These are phyloP conservation scores for Drechslerella coelobrocha DNA, from an alignment of 2,329 filamentous ascomycete genomes.

Conservation along the genomic window DNA sequence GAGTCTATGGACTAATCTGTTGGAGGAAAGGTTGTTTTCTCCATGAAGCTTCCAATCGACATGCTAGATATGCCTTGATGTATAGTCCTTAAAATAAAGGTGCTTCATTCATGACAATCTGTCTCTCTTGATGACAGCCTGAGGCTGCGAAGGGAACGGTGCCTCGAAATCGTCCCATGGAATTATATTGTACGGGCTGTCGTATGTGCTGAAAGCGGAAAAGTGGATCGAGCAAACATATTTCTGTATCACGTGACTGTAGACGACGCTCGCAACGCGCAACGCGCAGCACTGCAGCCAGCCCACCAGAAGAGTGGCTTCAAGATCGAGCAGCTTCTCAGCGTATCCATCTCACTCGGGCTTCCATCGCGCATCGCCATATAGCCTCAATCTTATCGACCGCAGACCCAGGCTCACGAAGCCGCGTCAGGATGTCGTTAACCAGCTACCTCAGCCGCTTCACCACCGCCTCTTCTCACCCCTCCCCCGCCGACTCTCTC, in stretches of 20 bases:
- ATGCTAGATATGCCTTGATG: too few species aligned
- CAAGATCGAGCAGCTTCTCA: conserved; percentile 63
- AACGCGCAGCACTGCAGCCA: conserved; percentile 9
- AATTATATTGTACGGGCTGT: background rate
- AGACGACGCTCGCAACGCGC: conserved; percentile 20
- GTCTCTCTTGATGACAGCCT: too few species aligned
- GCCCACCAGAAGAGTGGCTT: conserved; percentile 23
- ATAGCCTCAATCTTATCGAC: background rate
- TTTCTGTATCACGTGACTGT: conserved; percentile 18
- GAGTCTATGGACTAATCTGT: too few species aligned
- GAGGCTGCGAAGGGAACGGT: too few species aligned
- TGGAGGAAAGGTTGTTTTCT: too few species aligned
- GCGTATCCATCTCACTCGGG: conserved; percentile 1
- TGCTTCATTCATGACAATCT: too few species aligned
- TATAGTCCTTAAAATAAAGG: too few species aligned
- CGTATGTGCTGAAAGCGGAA: background rate
- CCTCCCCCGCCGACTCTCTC: conserved; percentile 52
- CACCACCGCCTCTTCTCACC: conserved; percentile 49
- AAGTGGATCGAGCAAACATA: conserved; percentile 9
- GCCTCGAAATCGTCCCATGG: too few species aligned
- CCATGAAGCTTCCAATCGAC: too few species aligned
- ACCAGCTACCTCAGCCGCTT: conserved; percentile 52
- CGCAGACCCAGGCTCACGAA: too few species aligned
- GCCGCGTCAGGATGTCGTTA: conserved; percentile 31
- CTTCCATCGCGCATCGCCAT: background rate